phyloP scores from a whole-genome alignment of 176 grass and related monocot genomes.

The Pontederia paniculata region DNA sequence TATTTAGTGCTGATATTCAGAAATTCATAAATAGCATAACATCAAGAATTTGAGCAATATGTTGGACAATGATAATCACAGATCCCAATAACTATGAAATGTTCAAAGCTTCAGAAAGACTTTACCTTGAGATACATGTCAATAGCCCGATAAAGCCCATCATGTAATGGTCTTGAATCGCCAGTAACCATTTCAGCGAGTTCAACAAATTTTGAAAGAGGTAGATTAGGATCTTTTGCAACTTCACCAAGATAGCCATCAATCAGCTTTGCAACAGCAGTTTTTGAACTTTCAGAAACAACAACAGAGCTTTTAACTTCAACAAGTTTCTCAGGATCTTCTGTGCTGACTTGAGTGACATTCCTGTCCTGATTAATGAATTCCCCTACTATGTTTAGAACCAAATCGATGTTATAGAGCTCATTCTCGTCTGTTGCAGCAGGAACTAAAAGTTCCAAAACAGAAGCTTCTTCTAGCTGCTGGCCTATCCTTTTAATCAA shows the following conservation, averaged over 20 bases:
- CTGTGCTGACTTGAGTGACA: conserved; percentile 18
- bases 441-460: conserved; percentile 63
- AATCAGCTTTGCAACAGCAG: conserved; percentile 63
- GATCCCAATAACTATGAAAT: too few relatives aligned
- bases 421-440: conserved; percentile 16
- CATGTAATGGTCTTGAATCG: conserved; percentile 47
- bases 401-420: conserved; percentile 52
- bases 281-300: conserved; percentile 38
- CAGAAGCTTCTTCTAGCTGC: conserved; percentile 82
- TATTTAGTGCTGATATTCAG: too few relatives aligned
- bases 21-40: too few relatives aligned
- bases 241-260: conserved; percentile 90
- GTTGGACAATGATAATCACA: too few relatives aligned
- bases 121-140: conserved; percentile 95
- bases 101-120: background rate
- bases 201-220: conserved; percentile 53
- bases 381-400: conserved; percentile 52
- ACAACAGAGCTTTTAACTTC: conserved; percentile 36
- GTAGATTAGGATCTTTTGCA: conserved; percentile 66
- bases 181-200: conserved; percentile 71
- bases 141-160: conserved; percentile 79
- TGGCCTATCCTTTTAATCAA: conserved; percentile 61
- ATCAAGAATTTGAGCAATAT: too few relatives aligned
- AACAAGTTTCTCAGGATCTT: conserved; percentile 48
- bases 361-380: conserved; percentile 37